Evolutionary conservation across 192 early-diverging fungal genomes (phyloP).

Genomic region (Nowakowskiella sp.): DNA sequence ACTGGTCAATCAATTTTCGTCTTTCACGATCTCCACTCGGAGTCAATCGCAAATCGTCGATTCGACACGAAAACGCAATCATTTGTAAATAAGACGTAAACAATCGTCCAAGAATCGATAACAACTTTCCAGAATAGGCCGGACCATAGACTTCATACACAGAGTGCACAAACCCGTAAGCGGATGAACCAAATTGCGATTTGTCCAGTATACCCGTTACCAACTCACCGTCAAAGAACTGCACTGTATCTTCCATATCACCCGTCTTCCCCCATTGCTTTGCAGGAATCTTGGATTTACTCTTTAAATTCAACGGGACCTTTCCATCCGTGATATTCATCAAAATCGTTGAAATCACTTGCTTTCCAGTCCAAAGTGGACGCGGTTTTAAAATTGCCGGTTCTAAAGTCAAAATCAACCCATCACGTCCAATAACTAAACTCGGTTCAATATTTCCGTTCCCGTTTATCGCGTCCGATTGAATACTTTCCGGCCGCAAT

Average conservation of each 20-base stretch:
- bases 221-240: conserved; percentile 82
- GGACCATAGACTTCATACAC: conserved; percentile 93
- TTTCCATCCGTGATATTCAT: conserved; percentile 77
- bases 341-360: conserved; percentile 88
- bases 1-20: conserved; percentile 58
- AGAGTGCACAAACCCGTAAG: conserved; percentile 89
- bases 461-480: conserved; percentile 9
- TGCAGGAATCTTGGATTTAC: conserved; percentile 77
- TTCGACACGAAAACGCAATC: conserved; percentile 90
- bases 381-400: conserved; percentile 83
- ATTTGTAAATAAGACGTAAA: conserved; percentile 85
- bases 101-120: conserved; percentile 83
- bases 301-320: conserved; percentile 75
- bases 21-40: conserved; percentile 69
- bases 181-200: conserved; percentile 89
- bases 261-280: conserved; percentile 77
- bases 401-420: conserved; percentile 72
- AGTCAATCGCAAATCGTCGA: conserved; percentile 94
- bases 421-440: conserved; percentile 48
- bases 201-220: conserved; percentile 93
- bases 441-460: conserved; percentile 53
- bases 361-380: conserved; percentile 95
- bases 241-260: conserved; percentile 75
- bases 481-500: conserved; percentile 61
- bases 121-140: conserved; percentile 76